Percentiles rank a stretch among this genome's conserved stretches.
Conservation (phyloP, 2,329 filamentous ascomycete genomes). For the Rhynchosporium secalis region DNA sequence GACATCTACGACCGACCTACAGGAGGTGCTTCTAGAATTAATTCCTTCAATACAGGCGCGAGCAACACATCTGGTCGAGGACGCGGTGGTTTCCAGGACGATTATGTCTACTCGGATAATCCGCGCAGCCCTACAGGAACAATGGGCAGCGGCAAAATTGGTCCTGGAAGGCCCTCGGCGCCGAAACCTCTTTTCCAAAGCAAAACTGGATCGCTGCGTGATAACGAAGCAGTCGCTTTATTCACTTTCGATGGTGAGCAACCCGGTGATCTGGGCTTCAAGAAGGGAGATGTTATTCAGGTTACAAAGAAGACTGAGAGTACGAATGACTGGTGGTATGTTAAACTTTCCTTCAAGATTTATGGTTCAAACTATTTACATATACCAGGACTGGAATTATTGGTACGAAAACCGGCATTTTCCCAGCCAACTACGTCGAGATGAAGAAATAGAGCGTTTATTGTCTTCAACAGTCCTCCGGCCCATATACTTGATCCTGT, state of each 20-base stretch:
- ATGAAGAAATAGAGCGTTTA: constrained; percentile 52
- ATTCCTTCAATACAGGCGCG: constrained; percentile 26
- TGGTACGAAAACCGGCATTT: constrained; percentile 83
- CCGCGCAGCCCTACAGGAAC: constrained; percentile 39
- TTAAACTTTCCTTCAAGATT: constrained; percentile 28
- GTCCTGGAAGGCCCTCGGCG: constrained; percentile 76
- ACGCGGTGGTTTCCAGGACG: constrained; percentile 47
- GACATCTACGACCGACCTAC: constrained; percentile 66
- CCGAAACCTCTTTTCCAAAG: constrained; percentile 82
- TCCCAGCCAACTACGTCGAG: constrained; percentile 80
- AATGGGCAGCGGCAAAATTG: constrained; percentile 43
- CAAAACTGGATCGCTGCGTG: constrained; percentile 56
- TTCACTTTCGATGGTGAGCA: constrained; percentile 96
- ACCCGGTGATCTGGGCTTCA: constrained; percentile 88
- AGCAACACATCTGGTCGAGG: constrained; percentile 37
- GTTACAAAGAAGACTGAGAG: constrained; percentile 93
- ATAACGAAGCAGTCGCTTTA: constrained; percentile 84
- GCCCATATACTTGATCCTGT: too few relatives aligned
- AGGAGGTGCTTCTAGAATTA: constrained; percentile 35
- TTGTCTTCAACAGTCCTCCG: too few relatives aligned
- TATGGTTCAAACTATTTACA: constrained; percentile 18
- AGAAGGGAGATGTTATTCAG: constrained; percentile 95
- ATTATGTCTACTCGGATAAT: constrained; percentile 57
- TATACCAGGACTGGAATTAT: constrained; percentile 77
- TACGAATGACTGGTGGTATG: constrained; percentile 90